phyloP scores from a whole-genome alignment of 2,329 filamentous ascomycete species.

The Talaromyces sp. region DNA sequence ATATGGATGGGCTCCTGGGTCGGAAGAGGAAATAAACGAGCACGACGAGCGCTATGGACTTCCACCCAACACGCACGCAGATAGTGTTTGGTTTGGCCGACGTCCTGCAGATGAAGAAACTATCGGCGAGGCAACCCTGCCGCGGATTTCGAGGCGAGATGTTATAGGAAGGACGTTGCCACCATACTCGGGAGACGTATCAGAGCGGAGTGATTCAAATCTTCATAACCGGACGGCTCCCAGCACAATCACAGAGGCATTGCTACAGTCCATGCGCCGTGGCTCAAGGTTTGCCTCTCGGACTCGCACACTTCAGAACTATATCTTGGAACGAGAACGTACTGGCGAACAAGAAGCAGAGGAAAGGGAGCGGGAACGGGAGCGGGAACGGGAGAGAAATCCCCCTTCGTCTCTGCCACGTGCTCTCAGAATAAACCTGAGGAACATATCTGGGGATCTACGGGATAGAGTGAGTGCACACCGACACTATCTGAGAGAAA shows the following conservation, averaged over 20 bases:
- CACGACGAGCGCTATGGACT: background rate
- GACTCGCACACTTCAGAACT: conserved; percentile 34
- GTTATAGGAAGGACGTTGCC: conserved; percentile 15
- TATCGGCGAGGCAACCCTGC: conserved; percentile 16
- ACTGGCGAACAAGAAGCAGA: conserved; percentile 15
- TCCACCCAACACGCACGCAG: conserved; percentile 10
- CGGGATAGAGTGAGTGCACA: conserved; percentile 31
- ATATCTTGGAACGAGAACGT: conserved; percentile 31
- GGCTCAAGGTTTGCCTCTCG: conserved; percentile 32
- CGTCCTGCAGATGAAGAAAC: conserved; percentile 16
- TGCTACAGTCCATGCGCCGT: conserved; percentile 37
- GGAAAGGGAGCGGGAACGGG: conserved; percentile 12
- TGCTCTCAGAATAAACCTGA: conserved; percentile 26
- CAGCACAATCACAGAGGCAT: conserved; percentile 23
- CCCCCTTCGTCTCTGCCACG: conserved; percentile 17
- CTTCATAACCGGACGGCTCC: conserved; percentile 12
- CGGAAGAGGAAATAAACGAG: conserved; percentile 30
- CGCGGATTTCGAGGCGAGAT: conserved; percentile 22
- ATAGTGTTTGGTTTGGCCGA: conserved; percentile 24
- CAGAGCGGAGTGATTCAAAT: conserved; percentile 17
- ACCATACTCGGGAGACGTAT: conserved; percentile 15
- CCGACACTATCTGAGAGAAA: conserved; percentile 30
- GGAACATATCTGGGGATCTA: conserved; percentile 28
- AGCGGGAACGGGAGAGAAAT: conserved; percentile 18
- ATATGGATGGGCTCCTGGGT: conserved; percentile 57